phyloP scores from a whole-genome alignment of 345 rosid genomes.

The Brassica incana region DNA sequence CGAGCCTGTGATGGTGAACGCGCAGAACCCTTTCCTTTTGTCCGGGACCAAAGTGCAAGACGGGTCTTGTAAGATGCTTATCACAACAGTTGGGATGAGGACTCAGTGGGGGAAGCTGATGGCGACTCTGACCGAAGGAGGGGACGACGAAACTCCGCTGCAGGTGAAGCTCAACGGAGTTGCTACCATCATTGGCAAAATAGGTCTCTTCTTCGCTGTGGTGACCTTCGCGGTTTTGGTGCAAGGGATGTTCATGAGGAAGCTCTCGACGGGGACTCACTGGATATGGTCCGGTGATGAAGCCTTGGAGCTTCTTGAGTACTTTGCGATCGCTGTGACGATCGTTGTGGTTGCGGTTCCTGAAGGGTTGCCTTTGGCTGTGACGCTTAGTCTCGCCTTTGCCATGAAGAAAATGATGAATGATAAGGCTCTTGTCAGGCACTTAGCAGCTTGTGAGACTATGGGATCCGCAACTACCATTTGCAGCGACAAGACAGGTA shows the following conservation, averaged over 20 bases:
- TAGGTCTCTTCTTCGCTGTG: slow-evolving; percentile 79
- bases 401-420: slow-evolving; percentile 99
- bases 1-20: slow-evolving; percentile 71
- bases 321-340: slow-evolving; percentile 87
- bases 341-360: slow-evolving; percentile 98
- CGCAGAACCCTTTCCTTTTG: slow-evolving; percentile 72
- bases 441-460: slow-evolving; percentile 93
- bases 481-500: slow-evolving; percentile 94
- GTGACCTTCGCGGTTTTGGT: slow-evolving; percentile 83
- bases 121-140: slow-evolving; percentile 93
- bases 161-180: slow-evolving; percentile 95
- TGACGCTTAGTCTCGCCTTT: slow-evolving; percentile 93
- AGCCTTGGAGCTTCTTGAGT: slow-evolving; percentile 70
- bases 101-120: slow-evolving; percentile 95
- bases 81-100: slow-evolving; percentile 95
- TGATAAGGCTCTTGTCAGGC: slow-evolving; percentile 89
- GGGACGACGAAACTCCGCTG: slow-evolving; percentile 93
- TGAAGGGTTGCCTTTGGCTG: slow-evolving; percentile 93
- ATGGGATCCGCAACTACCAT: slow-evolving; percentile 97
- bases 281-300: slow-evolving; percentile 81
- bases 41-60: slow-evolving; percentile 94
- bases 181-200: slow-evolving; percentile 86
- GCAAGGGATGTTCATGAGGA: slow-evolving; percentile 66
- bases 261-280: slow-evolving; percentile 51
- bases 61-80: slow-evolving; percentile 88